Base-by-base conservation (phyloP, 169 alveolate species). In the Eimeria maxima region DNA sequence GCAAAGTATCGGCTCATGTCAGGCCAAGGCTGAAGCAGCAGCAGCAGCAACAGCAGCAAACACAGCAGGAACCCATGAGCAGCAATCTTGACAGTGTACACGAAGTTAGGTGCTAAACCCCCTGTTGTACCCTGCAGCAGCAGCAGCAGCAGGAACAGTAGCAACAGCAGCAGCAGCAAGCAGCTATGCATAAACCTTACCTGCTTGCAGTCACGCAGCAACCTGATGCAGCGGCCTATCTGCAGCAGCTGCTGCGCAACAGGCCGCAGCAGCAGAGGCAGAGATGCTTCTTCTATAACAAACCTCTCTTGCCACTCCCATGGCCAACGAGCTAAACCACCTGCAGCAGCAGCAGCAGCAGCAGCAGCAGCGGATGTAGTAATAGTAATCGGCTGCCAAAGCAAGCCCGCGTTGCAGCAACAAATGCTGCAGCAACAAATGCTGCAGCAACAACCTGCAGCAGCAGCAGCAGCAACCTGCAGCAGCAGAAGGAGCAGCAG, bases 1-100 rank as follows among this genome's bases (percentile, higher is more conserved):
- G 78, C 78, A 27, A 67, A 67, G 78, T n/a, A 67, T 7, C 78
- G 78, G 38, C 78, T 67, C 78, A 67, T n/a, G 78, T 67, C 78
- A 7, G 78, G 78, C 44, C 78, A 67, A 5, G 78, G 78, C 78
- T 67, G 78, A 22, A 67, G 78, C 78, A 22, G 38, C 78, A 67
- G 78, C 78, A 67, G 44, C 57, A 50, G 57, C 57, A 50, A 11
- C 57, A 50, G 57, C 57, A 50, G 57, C 57, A n/a, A 50, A 11
- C 57, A 50, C 57, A 50, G 57, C 57, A 50, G 57, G n/a, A n/a
- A n/a, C n/a, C n/a, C 57, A 50, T 5, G 5, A 50, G 57, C 57
- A 50, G 57, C 57, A n/a, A n/a, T n/a, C n/a, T n/a, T n/a, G n/a
- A n/a, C n/a, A n/a, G n/a, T n/a, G n/a, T n/a, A n/a, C n/a, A n/a